phyloP scores from a whole-genome alignment of 1,139 yeast genomes.

The Blastobotrys buckinghamii region DNA sequence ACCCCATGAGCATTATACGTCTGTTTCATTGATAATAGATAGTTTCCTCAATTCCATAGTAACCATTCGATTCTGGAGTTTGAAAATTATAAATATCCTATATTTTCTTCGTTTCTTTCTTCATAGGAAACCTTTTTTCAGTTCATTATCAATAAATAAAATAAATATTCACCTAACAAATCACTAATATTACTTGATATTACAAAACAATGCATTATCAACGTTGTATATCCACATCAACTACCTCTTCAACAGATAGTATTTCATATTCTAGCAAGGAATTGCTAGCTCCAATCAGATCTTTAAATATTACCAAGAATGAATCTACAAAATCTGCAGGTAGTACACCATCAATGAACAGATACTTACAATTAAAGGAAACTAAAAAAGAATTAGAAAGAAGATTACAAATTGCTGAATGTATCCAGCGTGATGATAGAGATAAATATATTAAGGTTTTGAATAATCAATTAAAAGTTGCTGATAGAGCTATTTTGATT shows the following conservation, averaged over 20 bases:
- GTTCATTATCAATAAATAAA: too few relatives aligned
- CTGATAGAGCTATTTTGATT: slow-evolving; percentile 6
- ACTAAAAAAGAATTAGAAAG: neutral
- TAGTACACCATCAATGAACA: neutral
- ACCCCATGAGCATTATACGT: too few relatives aligned
- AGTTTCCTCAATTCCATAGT: too few relatives aligned
- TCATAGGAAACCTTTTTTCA: too few relatives aligned
- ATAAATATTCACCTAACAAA: too few relatives aligned
- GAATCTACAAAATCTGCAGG: neutral
- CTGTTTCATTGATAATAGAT: too few relatives aligned
- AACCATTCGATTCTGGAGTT: too few relatives aligned
- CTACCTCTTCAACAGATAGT: neutral
- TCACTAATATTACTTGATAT: too few relatives aligned
- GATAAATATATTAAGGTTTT: neutral
- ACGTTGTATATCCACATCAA: neutral
- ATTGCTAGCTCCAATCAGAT: neutral
- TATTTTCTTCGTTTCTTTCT: too few relatives aligned
- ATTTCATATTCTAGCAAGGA: neutral
- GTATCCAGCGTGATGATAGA: neutral
- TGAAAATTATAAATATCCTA: too few relatives aligned
- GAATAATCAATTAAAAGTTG: neutral
- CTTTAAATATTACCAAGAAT: neutral
- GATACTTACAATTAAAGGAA: neutral
- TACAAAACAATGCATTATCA: neutral
- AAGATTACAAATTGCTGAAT: neutral